Conservation (phyloP, 495 filamentous ascomycete species). For the Rhypophila decipiens region DNA sequence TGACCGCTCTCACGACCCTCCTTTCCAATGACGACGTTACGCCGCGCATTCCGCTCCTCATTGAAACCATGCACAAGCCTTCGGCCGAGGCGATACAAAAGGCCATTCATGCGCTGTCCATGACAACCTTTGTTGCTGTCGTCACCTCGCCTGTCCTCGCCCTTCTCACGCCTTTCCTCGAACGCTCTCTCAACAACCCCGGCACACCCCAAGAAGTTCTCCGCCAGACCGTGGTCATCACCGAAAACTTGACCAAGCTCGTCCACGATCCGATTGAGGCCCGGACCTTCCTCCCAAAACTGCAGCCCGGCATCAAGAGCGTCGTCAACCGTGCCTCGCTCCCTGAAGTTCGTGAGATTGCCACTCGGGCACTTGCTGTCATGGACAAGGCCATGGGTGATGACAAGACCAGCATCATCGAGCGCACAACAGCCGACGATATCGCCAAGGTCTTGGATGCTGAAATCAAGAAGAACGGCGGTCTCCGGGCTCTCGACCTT, state of each 20-base stretch:
- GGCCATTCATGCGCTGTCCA: conserved; percentile 92
- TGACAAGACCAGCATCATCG: conserved; percentile 56
- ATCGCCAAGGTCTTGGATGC: conserved; percentile 67
- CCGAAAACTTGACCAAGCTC: conserved; percentile 97
- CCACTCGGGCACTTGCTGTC: conserved; percentile 70
- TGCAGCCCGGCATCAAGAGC: conserved; percentile 86
- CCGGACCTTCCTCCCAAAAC: conserved; percentile 89
- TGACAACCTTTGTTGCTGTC: conserved; percentile 97
- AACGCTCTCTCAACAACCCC: conserved; percentile 85
- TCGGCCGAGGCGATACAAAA: conserved; percentile 83
- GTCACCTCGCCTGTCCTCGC: conserved; percentile 97
- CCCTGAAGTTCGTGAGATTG: conserved; percentile 90
- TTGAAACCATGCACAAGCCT: conserved; percentile 93
- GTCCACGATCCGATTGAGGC: conserved; percentile 97
- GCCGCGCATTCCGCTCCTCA: conserved; percentile 84
- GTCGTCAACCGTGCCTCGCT: conserved; percentile 85
- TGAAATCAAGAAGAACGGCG: conserved; percentile 64
- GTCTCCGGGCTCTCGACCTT: conserved; percentile 53
- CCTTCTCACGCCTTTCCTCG: conserved; percentile 91
- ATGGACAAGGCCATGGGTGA: conserved; percentile 93
- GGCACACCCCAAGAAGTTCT: conserved; percentile 89
- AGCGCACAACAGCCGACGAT: conserved; percentile 65
- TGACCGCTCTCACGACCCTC: conserved; percentile 83
- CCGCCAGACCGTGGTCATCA: conserved; percentile 93
- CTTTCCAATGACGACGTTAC: conserved; percentile 96